Evolutionary conservation across 2,329 filamentous ascomycete species (phyloP).

Genomic region (Stylonectria norvegica): DNA sequence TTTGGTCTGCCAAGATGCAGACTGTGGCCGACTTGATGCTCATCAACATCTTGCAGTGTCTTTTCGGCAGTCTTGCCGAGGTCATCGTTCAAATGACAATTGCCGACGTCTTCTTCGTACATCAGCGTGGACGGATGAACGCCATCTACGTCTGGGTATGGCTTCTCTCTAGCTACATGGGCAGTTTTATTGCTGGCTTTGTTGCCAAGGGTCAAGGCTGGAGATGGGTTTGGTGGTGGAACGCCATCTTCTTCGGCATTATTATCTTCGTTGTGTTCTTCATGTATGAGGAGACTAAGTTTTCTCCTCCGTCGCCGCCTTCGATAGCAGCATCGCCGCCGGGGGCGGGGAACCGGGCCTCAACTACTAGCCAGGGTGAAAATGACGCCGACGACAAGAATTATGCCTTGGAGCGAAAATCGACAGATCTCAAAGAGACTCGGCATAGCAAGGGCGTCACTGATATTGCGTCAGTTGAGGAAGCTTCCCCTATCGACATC

Average conservation of each 20-base stretch:
- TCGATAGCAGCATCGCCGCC: not conserved
- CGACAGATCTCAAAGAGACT: not conserved
- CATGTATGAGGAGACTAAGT: conserved; percentile 39
- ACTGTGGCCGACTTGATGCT: conserved; percentile 14
- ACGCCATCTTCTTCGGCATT: conserved; percentile 37
- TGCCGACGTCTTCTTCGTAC: conserved; percentile 47
- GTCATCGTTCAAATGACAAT: conserved; percentile 45
- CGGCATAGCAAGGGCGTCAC: not conserved
- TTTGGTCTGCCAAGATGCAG: conserved; percentile 9
- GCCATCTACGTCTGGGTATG: conserved; percentile 39
- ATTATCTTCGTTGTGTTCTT: conserved; percentile 40
- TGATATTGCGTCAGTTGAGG: not conserved
- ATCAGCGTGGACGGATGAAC: conserved; percentile 46
- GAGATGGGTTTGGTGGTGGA: conserved; percentile 50
- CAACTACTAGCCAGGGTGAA: not conserved
- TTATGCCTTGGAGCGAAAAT: not conserved
- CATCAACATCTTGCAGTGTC: conserved; percentile 34
- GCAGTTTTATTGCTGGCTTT: conserved; percentile 39
- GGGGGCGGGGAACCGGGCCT: not conserved
- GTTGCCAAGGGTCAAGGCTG: conserved; percentile 36
- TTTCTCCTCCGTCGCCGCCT: not conserved
- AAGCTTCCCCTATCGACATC: not conserved
- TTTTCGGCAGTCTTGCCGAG: conserved; percentile 32
- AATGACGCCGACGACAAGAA: not conserved
- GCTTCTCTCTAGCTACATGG: conserved; percentile 29